These are phyloP conservation scores for Nakazawaea anatomiae DNA, from an alignment of 805 yeast genomes.

Conservation along the genomic window DNA sequence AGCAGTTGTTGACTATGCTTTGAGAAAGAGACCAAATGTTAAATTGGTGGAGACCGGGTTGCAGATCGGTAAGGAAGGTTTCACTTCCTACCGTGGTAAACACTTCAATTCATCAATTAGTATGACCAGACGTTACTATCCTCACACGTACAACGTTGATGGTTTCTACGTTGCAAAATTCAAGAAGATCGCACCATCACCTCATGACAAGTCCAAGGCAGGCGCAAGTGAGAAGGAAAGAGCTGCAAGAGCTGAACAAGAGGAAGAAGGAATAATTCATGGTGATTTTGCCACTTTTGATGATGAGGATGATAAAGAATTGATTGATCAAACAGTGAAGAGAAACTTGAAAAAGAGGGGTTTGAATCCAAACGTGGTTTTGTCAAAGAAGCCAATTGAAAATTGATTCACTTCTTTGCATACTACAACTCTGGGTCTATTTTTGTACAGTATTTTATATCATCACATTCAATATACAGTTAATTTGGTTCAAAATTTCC, in stretches of 20 bases:
- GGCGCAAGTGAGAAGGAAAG: slow-evolving; percentile 85
- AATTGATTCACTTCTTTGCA: neutral
- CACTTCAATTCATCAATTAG: slow-evolving; percentile 72
- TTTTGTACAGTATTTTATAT: neutral
- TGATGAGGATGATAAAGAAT: slow-evolving; percentile 64
- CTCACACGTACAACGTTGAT: slow-evolving; percentile 97
- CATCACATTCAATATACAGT: slow-evolving; percentile 9
- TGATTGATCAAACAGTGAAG: slow-evolving; percentile 65
- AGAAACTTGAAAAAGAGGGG: slow-evolving; percentile 64
- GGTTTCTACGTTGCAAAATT: slow-evolving; percentile 98
- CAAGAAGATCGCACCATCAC: slow-evolving; percentile 82
- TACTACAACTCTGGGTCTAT: too few species aligned
- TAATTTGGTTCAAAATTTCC: neutral
- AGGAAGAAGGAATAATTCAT: slow-evolving; percentile 75
- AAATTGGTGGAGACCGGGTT: slow-evolving; percentile 89
- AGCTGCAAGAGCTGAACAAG: slow-evolving; percentile 74
- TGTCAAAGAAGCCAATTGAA: slow-evolving; percentile 2
- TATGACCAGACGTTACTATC: slow-evolving; percentile 92
- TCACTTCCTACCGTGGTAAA: slow-evolving; percentile 89
- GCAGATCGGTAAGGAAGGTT: slow-evolving; percentile 93
- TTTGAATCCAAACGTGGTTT: slow-evolving; percentile 51
- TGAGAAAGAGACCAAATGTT: slow-evolving; percentile 94
- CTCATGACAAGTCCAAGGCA: slow-evolving; percentile 78
- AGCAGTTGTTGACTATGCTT: slow-evolving; percentile 96
- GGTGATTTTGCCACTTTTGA: slow-evolving; percentile 84